phyloP scores from a whole-genome alignment of 139 green algal genomes.

The Chlorella vulgaris region DNA sequence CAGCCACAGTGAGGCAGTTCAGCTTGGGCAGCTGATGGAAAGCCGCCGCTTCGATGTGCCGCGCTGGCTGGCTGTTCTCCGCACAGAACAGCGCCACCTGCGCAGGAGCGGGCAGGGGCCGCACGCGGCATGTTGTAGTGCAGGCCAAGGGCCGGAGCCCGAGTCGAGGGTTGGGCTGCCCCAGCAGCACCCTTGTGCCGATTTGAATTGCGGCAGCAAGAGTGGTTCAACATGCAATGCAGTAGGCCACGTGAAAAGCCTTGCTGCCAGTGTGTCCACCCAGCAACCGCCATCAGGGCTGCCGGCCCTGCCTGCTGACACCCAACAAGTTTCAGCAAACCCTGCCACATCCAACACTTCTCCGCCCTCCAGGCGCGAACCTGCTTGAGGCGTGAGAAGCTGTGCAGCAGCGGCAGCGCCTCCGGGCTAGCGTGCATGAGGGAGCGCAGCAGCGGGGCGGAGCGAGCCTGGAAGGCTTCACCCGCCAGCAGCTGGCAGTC shows the following conservation, averaged over 20 bases:
- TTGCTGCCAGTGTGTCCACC: too few species aligned
- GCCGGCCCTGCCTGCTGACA: too few species aligned
- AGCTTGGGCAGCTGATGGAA: conserved; percentile 34
- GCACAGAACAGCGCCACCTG: conserved; percentile 10
- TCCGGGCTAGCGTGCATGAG: conserved; percentile 1
- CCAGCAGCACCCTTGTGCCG: too few species aligned
- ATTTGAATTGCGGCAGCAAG: too few species aligned
- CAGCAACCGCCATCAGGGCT: too few species aligned
- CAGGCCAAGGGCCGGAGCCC: too few species aligned
- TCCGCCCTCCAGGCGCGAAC: neutral
- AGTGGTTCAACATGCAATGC: too few species aligned
- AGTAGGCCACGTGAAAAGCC: too few species aligned
- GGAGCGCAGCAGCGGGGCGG: conserved; percentile 12
- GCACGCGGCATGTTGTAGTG: too few species aligned
- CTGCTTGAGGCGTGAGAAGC: conserved; percentile 22
- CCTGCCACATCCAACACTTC: neutral
- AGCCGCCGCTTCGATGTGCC: neutral
- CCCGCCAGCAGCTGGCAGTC: neutral
- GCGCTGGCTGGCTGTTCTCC: neutral
- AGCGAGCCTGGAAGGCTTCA: neutral
- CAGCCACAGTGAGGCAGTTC: conserved; percentile 29
- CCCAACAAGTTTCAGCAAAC: too few species aligned
- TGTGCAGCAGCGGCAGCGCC: conserved; percentile 8
- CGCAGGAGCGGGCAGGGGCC: too few species aligned
- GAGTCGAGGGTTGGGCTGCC: too few species aligned